A percentile compares a stretch with the other conserved stretches of the same genome.
Conservation (phyloP, 257 asterid species). For the Eustoma russellianum region DNA sequence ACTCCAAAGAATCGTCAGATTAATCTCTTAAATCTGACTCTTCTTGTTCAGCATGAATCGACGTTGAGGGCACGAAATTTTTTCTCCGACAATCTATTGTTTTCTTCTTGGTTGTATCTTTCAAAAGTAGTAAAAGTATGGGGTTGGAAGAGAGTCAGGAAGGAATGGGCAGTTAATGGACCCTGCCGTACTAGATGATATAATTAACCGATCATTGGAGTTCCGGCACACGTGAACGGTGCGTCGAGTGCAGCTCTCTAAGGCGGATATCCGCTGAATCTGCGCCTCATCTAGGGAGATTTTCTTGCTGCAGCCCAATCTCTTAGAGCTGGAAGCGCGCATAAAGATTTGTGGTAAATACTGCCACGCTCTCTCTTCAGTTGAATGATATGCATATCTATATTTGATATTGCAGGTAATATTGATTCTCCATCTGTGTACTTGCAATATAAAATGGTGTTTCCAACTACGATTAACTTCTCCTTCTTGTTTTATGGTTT, state of each 20-base stretch:
- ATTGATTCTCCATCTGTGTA: not conserved
- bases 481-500: too few species aligned
- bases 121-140: not conserved
- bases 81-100: not conserved
- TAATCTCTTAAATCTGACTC: too few species aligned
- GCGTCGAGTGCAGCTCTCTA: conserved; percentile 86
- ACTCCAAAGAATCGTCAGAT: too few species aligned
- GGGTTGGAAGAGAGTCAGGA: not conserved
- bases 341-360: conserved; percentile 89
- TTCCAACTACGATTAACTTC: too few species aligned
- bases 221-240: conserved; percentile 67
- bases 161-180: conserved; percentile 61
- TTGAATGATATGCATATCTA: not conserved
- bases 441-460: not conserved
- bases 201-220: conserved; percentile 72
- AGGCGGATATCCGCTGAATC: conserved; percentile 83
- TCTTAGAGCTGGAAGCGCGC: conserved; percentile 94
- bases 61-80: too few species aligned
- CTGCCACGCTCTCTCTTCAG: not conserved
- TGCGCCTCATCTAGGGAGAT: conserved; percentile 71
- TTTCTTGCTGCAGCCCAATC: conserved; percentile 86
- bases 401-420: not conserved
- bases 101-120: not conserved
- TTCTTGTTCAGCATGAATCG: too few species aligned
- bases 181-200: conserved; percentile 68